Evolutionary conservation across 768 basidiomycete species (phyloP).

Genomic region (Leccinum subtestaceum): DNA sequence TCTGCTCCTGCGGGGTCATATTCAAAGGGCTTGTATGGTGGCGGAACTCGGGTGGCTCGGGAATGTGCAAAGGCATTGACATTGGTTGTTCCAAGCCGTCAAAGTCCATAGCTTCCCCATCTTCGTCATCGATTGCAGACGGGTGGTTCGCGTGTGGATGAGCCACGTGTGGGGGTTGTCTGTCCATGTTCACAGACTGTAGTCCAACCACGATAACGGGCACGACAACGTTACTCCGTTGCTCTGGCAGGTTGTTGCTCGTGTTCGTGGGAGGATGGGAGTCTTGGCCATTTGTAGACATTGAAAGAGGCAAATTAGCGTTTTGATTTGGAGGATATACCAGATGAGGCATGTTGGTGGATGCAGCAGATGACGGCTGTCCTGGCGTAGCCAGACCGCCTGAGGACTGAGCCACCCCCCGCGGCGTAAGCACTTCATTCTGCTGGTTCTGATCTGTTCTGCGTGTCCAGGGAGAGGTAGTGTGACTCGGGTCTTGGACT

Average conservation of each 20-base stretch:
- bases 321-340: conserved; percentile 11
- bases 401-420: conserved; percentile 13
- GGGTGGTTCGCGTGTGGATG: conserved; percentile 13
- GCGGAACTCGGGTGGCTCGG: conserved; percentile 24
- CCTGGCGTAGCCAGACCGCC: conserved; percentile 13
- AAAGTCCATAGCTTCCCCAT: conserved; percentile 27
- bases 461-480: conserved; percentile 18
- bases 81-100: conserved; percentile 27
- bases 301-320: conserved; percentile 1
- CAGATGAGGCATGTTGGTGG: conserved; percentile 18
- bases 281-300: conserved; percentile 14
- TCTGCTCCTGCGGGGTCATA: conserved; percentile 15
- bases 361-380: conserved; percentile 8
- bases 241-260: conserved; percentile 20
- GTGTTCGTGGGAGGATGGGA: conserved; percentile 15
- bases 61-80: conserved; percentile 26
- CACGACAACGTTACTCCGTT: conserved; percentile 52
- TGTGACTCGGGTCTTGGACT: conserved; percentile 21
- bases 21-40: conserved; percentile 15
- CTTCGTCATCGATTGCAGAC: conserved; percentile 21
- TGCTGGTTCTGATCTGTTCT: conserved; percentile 15
- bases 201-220: conserved; percentile 84
- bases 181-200: conserved; percentile 63
- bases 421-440: conserved; percentile 21
- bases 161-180: conserved; percentile 28